Evolutionary conservation across 1,284 basidiomycete genomes (phyloP), one percentile per base, ranked within the genome.

Genomic region (Moniliella sp.): DNA sequence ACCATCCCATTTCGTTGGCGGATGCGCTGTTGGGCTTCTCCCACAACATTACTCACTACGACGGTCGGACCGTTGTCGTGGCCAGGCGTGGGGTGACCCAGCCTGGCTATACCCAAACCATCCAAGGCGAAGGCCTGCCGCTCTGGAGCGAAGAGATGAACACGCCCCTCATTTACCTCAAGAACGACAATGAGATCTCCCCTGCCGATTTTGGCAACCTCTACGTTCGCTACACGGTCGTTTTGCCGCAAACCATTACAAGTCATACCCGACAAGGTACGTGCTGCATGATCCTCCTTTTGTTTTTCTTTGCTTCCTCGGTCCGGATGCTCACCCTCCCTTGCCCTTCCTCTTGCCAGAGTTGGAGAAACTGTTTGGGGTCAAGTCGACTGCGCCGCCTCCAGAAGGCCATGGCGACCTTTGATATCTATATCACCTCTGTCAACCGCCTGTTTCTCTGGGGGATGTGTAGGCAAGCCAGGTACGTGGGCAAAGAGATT

Each of bases 21-120:
- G 54, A 59, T n/a, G 56, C 56, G 1, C 28, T 59, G 15, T 35
- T 59, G 1, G 56, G 56, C 15, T 56, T 59, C 28, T 39, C 48
- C 18, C 43, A 47, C 18, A 44, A 42, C 14, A 10, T 57, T 16
- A 38, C 42, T 2, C 56, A 59, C 35, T 45, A 54, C 32, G 56
- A 59, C 34, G 50, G 45, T 5, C 49, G 48, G 16, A 39, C 36
- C 3, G 28, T 59, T 18, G 41, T 37, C 8, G 13, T 59, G 15
- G 35, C 33, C 16, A 43, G 56, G 12, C 33, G 38, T 12, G 36
- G 34, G 1, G 46, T 52, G 17, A 59, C 56, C 1, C 56, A 59
- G 34, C 45, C 52, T 3, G 48, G 48, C 13, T 42, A 39, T 10
- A 52, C 56, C 12, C 34, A 42, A 5, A 42, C 40, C 7, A 30